These are phyloP conservation scores for Ziziphus jujuba DNA, from an alignment of 306 rosid species.

Conservation along the genomic window DNA sequence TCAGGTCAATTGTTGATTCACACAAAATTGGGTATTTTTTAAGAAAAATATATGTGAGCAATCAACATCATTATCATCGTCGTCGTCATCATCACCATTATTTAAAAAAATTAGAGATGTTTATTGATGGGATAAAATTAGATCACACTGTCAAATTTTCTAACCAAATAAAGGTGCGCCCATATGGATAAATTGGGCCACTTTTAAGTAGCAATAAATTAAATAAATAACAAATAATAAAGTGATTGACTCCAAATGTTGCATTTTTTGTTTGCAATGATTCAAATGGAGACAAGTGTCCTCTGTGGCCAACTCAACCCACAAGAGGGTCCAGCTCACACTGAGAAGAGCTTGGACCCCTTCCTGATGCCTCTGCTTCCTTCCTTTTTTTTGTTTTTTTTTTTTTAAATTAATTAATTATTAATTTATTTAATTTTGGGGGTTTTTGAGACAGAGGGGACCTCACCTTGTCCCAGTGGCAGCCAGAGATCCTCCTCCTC, in stretches of 20 bases:
- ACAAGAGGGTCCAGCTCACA: constrained; percentile 29
- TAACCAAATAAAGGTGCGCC: too few relatives aligned
- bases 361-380: constrained; percentile 19
- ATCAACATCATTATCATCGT: too few relatives aligned
- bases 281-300: not conserved
- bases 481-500: too few relatives aligned
- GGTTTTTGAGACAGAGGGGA: not conserved
- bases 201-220: too few relatives aligned
- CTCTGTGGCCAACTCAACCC: constrained; percentile 30
- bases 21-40: too few relatives aligned
- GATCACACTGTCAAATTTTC: too few relatives aligned
- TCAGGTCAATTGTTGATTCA: too few relatives aligned
- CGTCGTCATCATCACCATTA: too few relatives aligned
- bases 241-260: not conserved
- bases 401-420: not conserved
- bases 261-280: constrained; percentile 4
- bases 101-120: too few relatives aligned
- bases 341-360: constrained; percentile 18
- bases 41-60: too few relatives aligned
- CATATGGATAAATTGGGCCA: too few relatives aligned
- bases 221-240: not conserved
- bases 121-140: too few relatives aligned
- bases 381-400: not conserved
- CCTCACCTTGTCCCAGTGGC: not conserved
- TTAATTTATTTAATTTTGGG: not conserved